phyloP scores from a whole-genome alignment of 371 early-diverging fungal species.

The Haplosporangium sp. region DNA sequence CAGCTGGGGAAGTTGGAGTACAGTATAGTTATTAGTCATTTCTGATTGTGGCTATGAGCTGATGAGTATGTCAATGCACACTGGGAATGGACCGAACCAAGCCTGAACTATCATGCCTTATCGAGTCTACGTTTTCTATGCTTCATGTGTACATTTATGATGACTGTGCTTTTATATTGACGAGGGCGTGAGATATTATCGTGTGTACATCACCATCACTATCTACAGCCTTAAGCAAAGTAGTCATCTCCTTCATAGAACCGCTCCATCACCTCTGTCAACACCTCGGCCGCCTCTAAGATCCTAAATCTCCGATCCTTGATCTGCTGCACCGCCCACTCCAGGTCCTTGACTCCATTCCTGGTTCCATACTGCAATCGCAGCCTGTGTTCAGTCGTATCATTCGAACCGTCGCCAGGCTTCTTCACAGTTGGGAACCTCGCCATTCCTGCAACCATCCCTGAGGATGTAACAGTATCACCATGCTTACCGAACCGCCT shows the following conservation, averaged over 20 bases:
- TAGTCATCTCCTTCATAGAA: constrained; percentile 47
- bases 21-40: no score
- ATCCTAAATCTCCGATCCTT: constrained; percentile 44
- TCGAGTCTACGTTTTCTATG: no score
- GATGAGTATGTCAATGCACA: no score
- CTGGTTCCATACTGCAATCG: constrained; percentile 36
- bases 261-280: constrained; percentile 44
- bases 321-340: constrained; percentile 51
- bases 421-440: no score
- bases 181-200: no score
- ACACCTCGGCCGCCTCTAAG: constrained; percentile 37
- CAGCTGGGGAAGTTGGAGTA: no score
- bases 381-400: constrained; percentile 14
- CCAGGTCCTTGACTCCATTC: constrained; percentile 35
- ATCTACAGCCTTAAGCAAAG: constrained; percentile 19
- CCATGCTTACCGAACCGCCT: constrained; percentile 4
- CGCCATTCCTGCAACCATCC: background rate
- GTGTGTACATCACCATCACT: no score
- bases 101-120: no score
- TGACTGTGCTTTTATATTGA: no score
- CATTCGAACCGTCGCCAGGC: background rate
- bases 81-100: no score
- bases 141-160: no score
- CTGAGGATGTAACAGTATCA: background rate
- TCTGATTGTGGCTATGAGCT: no score